Base-by-base conservation (phyloP, 2,329 filamentous ascomycete species). In the Colletotrichum sp. region DNA sequence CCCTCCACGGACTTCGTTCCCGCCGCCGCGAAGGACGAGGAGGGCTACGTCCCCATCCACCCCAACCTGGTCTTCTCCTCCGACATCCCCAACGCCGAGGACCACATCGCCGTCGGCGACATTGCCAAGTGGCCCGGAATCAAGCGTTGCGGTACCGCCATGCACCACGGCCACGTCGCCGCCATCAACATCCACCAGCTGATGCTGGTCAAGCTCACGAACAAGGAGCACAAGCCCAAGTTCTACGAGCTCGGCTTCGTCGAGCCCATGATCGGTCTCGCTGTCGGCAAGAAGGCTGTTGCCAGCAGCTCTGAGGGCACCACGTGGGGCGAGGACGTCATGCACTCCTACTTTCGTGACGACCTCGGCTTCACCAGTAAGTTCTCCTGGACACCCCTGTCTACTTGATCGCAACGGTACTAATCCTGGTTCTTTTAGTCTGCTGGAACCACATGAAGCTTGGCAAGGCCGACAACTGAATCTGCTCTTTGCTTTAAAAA, bases 111-210 rank as follows among this genome's bases (percentile, higher is more conserved):
- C 15, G 88, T 91, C 28, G 95, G 95, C 18, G 95, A 96, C 81
- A 86, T 94, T 18, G 90, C 90, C 36, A 86, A 87, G 64, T 96
- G 95, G 94, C 90, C 93, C 0, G 94, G 94, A 59, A 95, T 96
- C 86, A 96, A 95, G 87, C 93, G 95, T 60, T 95, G 93, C 80
- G 94, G 95, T 28, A 91, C 88, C 18, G 95, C 95, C 39, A 95
- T 96, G 90, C 91, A 94, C 81, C 92, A 93, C 87, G 95, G 94
- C 49, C 90, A 92, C 80, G 88, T 90, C 76, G 90, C 90, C 5
- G 94, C 92, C 8, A 84, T 89, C 69, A 96, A 96, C 81, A 89
- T 94, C 70, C 90, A 94, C 84, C 90, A 93, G 84, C 85, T 88
- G 28, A 91, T 94, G 81, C 82, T 91, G 60, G 81, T 85, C 69